Evolutionary conservation across 305 asterid genomes (phyloP), one percentile per base, ranked within the genome.

Genomic region (Fraxinus xanthoxyloides): DNA sequence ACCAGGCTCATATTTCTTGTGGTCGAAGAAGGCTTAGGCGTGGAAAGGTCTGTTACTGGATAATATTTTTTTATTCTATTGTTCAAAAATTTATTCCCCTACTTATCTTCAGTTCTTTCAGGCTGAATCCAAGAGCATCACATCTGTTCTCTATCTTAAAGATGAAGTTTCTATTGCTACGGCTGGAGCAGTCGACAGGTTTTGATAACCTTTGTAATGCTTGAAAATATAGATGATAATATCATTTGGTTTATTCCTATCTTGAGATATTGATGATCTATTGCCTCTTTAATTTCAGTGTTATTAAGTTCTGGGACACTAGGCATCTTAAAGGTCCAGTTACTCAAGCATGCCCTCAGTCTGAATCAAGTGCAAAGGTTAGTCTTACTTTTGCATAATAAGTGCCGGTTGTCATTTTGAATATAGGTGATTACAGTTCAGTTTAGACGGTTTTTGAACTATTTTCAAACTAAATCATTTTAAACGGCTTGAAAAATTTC

Each of bases 101-200:
- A 31, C 7, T 79, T 67, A 78, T 24, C 17, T 76, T 67, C 26
- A 19, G 23, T 82, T 36, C 61, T 82, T 88, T 31, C 75, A 93
- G 98, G 92, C 92, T 85, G 90, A 90, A 77, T 85, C 99, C 48
- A 89, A 75, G 91, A 93, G 98, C 85, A 90, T 97, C 84, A 94
- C 99, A 63, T 94, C 98, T 26, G 98, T 94, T 80, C 97, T 97
- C 40, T 92, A 87, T 86, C 94, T 97, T 78, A 97, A 91, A 84
- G 99, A 94, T 84, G 98, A 89, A 86, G 85, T 92, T 51, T 89
- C 98, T 75, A 69, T 94, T 84, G 98, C 98, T 54, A 93, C 97
- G 78, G 98, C 98, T 67, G 99, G 99, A 85, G 99, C 98, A 85
- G 98, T 92, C 82, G 98, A 94, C 92, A 94, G 98, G 99, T 94